phyloP scores from a whole-genome alignment of 225 moss, liverwort and hornwort species.

The Sphagnum tenellum region DNA sequence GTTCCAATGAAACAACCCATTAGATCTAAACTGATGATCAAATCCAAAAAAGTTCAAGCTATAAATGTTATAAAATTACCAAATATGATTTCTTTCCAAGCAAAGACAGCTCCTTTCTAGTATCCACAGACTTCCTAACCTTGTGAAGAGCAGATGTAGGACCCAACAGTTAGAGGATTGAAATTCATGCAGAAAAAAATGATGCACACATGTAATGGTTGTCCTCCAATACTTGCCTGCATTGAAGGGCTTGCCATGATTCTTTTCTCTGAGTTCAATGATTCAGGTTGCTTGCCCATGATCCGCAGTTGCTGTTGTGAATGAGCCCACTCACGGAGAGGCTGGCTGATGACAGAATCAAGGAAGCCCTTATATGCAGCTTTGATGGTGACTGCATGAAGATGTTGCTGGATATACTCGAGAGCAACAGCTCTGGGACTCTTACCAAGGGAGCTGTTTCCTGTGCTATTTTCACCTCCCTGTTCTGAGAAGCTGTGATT shows the following conservation, averaged over 20 bases:
- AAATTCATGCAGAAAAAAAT: not conserved
- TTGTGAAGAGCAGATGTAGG: no score
- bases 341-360: slow-evolving; percentile 10
- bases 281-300: slow-evolving; percentile 3
- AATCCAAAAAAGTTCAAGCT: not conserved
- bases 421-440: slow-evolving; percentile 15
- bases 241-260: no score
- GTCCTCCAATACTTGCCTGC: slow-evolving; percentile 1
- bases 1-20: no score
- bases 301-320: not conserved
- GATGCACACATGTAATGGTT: not conserved
- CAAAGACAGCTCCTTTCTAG: no score
- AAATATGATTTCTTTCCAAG: not conserved
- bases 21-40: no score
- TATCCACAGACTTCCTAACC: no score
- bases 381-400: slow-evolving; percentile 21
- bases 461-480: slow-evolving; percentile 40
- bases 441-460: slow-evolving; percentile 30
- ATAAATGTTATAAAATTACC: slow-evolving; percentile 15
- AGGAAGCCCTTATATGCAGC: slow-evolving; percentile 10
- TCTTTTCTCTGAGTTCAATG: not conserved
- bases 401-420: slow-evolving; percentile 37
- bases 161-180: no score
- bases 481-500: slow-evolving; percentile 35
- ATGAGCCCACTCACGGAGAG: slow-evolving; percentile 1